A percentile compares a stretch with the other conserved stretches of the same genome.
These are phyloP conservation scores for Ophiocordyceps robertsii DNA, from an alignment of 2,329 filamentous ascomycete species.

Conservation along the genomic window DNA sequence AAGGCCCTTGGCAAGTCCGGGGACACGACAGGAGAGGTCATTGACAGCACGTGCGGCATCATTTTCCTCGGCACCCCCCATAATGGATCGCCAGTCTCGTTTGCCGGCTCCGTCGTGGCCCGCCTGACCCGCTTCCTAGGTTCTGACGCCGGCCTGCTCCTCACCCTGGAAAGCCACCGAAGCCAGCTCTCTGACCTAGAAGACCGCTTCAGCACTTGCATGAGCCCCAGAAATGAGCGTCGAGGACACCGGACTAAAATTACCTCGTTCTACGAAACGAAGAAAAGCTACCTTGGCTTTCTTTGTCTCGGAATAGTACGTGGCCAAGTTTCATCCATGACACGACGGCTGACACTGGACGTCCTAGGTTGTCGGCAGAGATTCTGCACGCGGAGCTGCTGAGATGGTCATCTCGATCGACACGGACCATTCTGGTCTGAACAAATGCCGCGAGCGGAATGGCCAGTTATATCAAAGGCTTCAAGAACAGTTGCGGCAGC, in stretches of 20 bases:
- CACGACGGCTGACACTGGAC: background rate
- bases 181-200: slow-evolving; percentile 1
- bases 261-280: slow-evolving; percentile 7
- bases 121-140: slow-evolving; percentile 4
- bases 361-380: slow-evolving; percentile 3
- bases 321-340: background rate
- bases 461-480: background rate
- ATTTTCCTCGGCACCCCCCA: slow-evolving; percentile 9
- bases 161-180: slow-evolving; percentile 2
- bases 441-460: slow-evolving; percentile 4
- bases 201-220: background rate
- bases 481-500: too few relatives aligned
- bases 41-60: slow-evolving; percentile 6
- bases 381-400: slow-evolving; percentile 2
- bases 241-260: slow-evolving; percentile 1
- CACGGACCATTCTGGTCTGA: slow-evolving; percentile 8
- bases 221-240: background rate
- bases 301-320: slow-evolving; percentile 5
- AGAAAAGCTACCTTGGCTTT: slow-evolving; percentile 5
- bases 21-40: slow-evolving; percentile 2
- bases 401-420: background rate
- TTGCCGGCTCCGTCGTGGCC: slow-evolving; percentile 1
- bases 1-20: slow-evolving; percentile 1
- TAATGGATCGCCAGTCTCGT: slow-evolving; percentile 4
- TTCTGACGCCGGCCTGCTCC: slow-evolving; percentile 4